Evolutionary conservation across 192 early-diverging fungal genomes (phyloP).

Genomic region (Entophlyctis luteolus): DNA sequence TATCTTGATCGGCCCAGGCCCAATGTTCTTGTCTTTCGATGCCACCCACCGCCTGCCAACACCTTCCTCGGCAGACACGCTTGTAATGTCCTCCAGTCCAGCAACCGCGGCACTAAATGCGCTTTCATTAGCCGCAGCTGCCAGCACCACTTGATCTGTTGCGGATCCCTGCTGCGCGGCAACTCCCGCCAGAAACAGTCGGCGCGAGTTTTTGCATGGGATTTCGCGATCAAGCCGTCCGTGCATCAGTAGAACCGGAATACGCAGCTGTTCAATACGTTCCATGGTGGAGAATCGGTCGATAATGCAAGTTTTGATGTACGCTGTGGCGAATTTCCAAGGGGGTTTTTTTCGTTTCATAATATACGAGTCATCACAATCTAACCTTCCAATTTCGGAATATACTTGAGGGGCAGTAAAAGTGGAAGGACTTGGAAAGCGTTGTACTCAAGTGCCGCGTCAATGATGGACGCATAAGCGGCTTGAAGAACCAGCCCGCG

Average conservation of each 20-base stretch:
- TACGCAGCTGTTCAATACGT: conserved; percentile 25
- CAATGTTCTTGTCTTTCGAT: not conserved
- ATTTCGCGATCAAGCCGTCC: conserved; percentile 47
- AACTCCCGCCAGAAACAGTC: conserved; percentile 16
- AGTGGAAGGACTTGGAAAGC: conserved; percentile 20
- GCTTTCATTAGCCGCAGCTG: too few species aligned
- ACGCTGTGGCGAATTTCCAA: conserved; percentile 18
- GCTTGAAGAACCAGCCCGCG: conserved; percentile 45
- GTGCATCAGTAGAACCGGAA: conserved; percentile 46
- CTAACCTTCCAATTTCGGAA: conserved; percentile 16
- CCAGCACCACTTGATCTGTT: too few species aligned
- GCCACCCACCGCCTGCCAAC: not conserved
- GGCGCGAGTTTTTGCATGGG: conserved; percentile 19
- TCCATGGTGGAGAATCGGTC: conserved; percentile 36
- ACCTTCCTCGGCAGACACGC: too few species aligned
- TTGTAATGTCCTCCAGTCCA: too few species aligned
- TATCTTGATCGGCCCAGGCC: conserved; percentile 19
- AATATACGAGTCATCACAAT: not conserved
- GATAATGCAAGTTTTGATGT: conserved; percentile 29
- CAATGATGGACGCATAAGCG: conserved; percentile 43
- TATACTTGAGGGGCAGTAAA: not conserved
- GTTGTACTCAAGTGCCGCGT: conserved; percentile 40
- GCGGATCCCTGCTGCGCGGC: conserved; percentile 8
- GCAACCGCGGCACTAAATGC: too few species aligned
- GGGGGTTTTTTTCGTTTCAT: conserved; percentile 20